Conservation (phyloP, 1,139 yeast species). For the Saccharomyces hybrid region DNA sequence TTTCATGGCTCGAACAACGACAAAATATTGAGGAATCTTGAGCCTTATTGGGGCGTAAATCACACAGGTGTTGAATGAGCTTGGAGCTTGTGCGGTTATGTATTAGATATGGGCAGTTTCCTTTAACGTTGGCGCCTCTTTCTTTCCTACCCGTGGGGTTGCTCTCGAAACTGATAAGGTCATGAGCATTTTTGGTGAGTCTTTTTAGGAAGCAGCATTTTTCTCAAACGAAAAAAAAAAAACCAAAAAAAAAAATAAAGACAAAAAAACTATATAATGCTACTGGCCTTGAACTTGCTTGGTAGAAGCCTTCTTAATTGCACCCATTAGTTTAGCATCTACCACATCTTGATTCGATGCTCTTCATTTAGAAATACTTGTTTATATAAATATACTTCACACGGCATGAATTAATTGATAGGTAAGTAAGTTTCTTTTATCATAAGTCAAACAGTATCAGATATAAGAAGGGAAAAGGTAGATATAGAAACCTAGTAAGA, state of each 20-base stretch:
- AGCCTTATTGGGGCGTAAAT: background rate
- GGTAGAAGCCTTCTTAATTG: background rate
- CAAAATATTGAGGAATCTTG: background rate
- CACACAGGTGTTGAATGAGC: background rate
- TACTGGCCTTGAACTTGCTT: background rate
- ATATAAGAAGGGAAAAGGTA: background rate
- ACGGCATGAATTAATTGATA: background rate
- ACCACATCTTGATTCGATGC: background rate
- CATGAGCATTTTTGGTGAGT: background rate
- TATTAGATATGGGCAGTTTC: background rate
- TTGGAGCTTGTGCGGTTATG: background rate
- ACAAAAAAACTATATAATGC: background rate
- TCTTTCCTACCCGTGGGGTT: background rate
- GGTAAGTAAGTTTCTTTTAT: background rate
- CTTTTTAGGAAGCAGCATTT: background rate
- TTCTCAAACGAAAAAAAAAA: conserved; percentile 1
- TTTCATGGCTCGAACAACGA: background rate
- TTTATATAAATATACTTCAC: background rate
- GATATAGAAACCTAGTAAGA: background rate
- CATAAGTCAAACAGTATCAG: background rate
- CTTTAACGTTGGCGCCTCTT: background rate
- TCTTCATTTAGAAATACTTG: background rate
- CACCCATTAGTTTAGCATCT: background rate
- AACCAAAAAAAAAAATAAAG: background rate
- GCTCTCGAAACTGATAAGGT: background rate